Base-by-base conservation (phyloP, 495 filamentous ascomycete species). In the Letharia columbiana region DNA sequence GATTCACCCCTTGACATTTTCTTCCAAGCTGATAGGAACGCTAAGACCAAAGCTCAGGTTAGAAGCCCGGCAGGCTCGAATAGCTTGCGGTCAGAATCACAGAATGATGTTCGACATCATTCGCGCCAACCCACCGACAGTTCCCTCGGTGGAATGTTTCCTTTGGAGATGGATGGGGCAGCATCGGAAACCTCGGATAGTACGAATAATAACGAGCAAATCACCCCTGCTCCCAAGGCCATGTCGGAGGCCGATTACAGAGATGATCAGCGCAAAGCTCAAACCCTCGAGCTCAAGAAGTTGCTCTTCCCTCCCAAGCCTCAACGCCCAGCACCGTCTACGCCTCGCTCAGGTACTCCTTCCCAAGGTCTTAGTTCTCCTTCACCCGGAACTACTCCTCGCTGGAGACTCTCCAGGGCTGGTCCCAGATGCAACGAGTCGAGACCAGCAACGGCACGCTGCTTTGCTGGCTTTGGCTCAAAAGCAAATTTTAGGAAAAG, bases 1-100 rank as follows among this genome's bases (percentile, higher is more conserved):
- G 85, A 89, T 52, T 93, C 91, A 31, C 91, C 91, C 2, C 79
- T 98, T 12, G 91, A 97, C 69, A 80, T 92, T 62, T 85, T 98
- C 67, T 97, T 98, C 79, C 87, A 87, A 64, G 91, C 91, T 50
- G 89, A 95, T 69, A 82, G 88, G 52, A 87, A 88, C 66, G 87
- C 91, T 70, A 89, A 86, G 71, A 87, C 86, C 45, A 78, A 83
- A 66, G 78, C 77, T 44, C 56, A 35, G 37, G 11, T 47, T 61
- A 45, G 13, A 35, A 41, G 50, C 8, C 15, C n/a, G 44, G 35
- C n/a, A 57, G 50, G 74, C 69, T 23, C 60, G 69, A 13, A 76
- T 74, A 42, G 57, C 73, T 50, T 66, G 69, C 60, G 76, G 75
- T 62, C 76, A 77, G 54, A 49, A 47, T n/a, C 52, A 61, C 50